Conservation (phyloP, 495 filamentous ascomycete species). For the Haplographium delicatum region DNA sequence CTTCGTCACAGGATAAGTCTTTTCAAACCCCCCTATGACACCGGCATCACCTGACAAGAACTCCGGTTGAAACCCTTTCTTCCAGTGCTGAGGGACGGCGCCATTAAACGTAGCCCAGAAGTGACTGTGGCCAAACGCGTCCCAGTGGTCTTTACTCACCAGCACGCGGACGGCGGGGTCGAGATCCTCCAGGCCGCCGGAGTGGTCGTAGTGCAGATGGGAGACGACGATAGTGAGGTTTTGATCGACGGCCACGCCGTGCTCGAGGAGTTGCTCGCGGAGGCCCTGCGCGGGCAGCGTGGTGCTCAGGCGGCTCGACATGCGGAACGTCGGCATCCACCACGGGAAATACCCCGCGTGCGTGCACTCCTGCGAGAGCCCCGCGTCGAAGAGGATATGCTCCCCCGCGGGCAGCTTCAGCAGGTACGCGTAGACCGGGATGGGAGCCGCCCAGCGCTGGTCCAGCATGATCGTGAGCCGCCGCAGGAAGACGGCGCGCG, state of each 20-base stretch:
- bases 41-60: conserved; percentile 22
- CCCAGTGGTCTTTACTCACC: conserved; percentile 28
- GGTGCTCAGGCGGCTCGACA: conserved; percentile 22
- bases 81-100: conserved; percentile 28
- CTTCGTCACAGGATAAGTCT: conserved; percentile 26
- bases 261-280: conserved; percentile 17
- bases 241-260: conserved; percentile 26
- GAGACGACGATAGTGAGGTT: conserved; percentile 28
- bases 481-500: conserved; percentile 19
- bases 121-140: conserved; percentile 24
- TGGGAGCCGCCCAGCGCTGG: conserved; percentile 21
- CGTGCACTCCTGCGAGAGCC: conserved; percentile 29
- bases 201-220: conserved; percentile 33
- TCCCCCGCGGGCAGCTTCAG: conserved; percentile 29
- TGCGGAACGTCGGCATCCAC: conserved; percentile 12
- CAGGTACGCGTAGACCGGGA: conserved; percentile 30
- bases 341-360: conserved; percentile 27
- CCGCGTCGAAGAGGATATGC: conserved; percentile 32
- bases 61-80: conserved; percentile 23
- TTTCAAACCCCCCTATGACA: conserved; percentile 26
- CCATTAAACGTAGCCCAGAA: conserved; percentile 29
- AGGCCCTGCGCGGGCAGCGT: conserved; percentile 23
- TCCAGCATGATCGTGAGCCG: conserved; percentile 27
- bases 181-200: conserved; percentile 29
- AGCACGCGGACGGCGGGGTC: conserved; percentile 22